Base-by-base conservation (phyloP, 1,284 basidiomycete species). In the Fomitopsis schrenkii region DNA sequence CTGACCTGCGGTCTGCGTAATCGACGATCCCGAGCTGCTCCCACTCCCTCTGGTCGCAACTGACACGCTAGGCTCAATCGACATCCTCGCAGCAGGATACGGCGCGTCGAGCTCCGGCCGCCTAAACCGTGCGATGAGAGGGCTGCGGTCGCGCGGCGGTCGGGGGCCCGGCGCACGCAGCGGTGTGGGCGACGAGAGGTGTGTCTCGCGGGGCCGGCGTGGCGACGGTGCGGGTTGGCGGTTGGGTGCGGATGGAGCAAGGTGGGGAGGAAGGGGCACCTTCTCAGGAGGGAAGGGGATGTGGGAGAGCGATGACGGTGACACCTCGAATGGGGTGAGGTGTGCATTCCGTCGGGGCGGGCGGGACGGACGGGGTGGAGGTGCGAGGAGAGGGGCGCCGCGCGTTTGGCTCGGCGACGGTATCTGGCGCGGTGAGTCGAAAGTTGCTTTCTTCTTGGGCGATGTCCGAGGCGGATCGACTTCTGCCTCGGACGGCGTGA, bases 221-320 rank as follows among this genome's bases (percentile, higher is more conserved):
- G 50, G 44, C 3, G 50, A 35, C 35, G 56, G 56, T 17, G 40
- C 42, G 17, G 56, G 56, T 30, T n/a, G 57, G 17, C 45, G 44
- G 26, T 17, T 22, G 19, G 33, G 56, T 12, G n/a, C 44, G 33
- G 14, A 2, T 14, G 17, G 28, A 8, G 42, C 14, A 12, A 33
- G 40, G 19, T 35, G 14, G 2, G 57, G 42, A 9, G 33, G 14
- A 15, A 14, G 26, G n/a, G 38, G 57, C 17, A 26, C 26, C 40
- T 59, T 59, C 50, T 59, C 58, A 15, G 58, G 58, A 8, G 55
- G 56, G 36, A 56, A 30, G 30, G 52, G n/a, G 46, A 36, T 22
- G 38, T 35, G 45, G 17, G 28, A 40, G 55, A 46, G 55, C 9
- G 54, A 19, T 5, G 40, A 50, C n/a, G n/a, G 44, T 1, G 52